Conservation (phyloP, 2,329 filamentous ascomycete genomes). For the Cucurbitaria berberidis region DNA sequence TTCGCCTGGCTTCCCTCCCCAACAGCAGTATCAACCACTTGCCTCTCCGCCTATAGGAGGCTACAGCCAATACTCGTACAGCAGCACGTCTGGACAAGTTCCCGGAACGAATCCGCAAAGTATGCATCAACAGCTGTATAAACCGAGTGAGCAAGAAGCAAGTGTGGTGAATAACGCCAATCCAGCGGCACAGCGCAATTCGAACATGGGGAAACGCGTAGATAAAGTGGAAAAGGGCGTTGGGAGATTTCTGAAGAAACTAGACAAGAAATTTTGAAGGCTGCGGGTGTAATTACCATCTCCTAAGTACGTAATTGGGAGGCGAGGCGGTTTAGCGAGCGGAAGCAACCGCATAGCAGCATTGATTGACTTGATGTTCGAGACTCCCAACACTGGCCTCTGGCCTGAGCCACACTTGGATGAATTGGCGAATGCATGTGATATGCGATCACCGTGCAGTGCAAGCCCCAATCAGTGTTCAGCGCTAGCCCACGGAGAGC, state of each 20-base stretch:
- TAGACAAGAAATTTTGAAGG: constrained; percentile 72
- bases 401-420: constrained; percentile 8
- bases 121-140: constrained; percentile 73
- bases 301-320: constrained; percentile 6
- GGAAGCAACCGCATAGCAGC: constrained; percentile 3
- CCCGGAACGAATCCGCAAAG: constrained; percentile 54
- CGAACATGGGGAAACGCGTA: constrained; percentile 69
- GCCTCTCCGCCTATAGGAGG: constrained; percentile 58
- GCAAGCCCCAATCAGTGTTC: constrained; percentile 17
- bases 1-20: constrained; percentile 49
- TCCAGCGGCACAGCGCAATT: constrained; percentile 41
- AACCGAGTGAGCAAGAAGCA: constrained; percentile 69
- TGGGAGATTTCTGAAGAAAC: constrained; percentile 74
- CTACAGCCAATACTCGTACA: constrained; percentile 62
- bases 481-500: constrained; percentile 21
- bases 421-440: constrained; percentile 6
- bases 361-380: background rate
- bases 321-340: constrained; percentile 17
- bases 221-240: constrained; percentile 73
- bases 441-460: constrained; percentile 18
- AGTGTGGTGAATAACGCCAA: constrained; percentile 24
- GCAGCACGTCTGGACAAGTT: constrained; percentile 38
- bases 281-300: background rate
- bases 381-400: background rate
- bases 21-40: constrained; percentile 43